Evolutionary conservation across 148 eudicot genomes (phyloP).

Genomic region (Agrostemma githago): DNA sequence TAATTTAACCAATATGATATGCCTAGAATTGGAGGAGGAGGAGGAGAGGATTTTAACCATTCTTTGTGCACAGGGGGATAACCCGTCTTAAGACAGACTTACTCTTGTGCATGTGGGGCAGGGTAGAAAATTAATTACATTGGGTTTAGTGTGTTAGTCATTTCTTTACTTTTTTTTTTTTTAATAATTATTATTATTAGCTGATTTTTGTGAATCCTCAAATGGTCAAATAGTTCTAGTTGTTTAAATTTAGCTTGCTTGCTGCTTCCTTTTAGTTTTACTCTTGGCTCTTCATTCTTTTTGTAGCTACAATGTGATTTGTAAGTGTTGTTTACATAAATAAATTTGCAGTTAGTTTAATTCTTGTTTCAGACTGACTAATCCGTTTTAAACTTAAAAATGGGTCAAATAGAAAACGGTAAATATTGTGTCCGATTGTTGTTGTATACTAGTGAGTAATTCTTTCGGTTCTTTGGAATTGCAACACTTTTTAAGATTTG

Average conservation of each 20-base stretch:
- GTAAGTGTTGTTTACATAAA: slow-evolving; percentile 40
- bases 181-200: not conserved
- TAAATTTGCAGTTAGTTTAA: slow-evolving; percentile 23
- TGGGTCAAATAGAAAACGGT: no score
- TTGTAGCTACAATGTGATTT: slow-evolving; percentile 41
- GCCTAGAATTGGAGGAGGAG: slow-evolving; percentile 7
- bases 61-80: slow-evolving; percentile 44
- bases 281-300: slow-evolving; percentile 49
- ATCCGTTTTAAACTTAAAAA: no score
- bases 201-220: slow-evolving; percentile 33
- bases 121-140: slow-evolving; percentile 5
- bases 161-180: slow-evolving; percentile 28
- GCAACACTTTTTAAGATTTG: no score
- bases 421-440: no score
- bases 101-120: slow-evolving; percentile 21
- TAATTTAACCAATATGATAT: slow-evolving; percentile 16
- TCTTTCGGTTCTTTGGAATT: no score
- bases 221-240: slow-evolving; percentile 17
- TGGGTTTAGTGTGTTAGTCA: slow-evolving; percentile 18
- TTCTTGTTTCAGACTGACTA: no score
- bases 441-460: no score
- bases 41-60: slow-evolving; percentile 11
- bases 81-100: slow-evolving; percentile 6
- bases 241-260: slow-evolving; percentile 21
- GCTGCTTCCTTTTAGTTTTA: slow-evolving; percentile 52